A percentile compares a stretch with the other conserved stretches of the same genome.
Conservation (phyloP, 345 rosid species). For the Abelmoschus esculentus region DNA sequence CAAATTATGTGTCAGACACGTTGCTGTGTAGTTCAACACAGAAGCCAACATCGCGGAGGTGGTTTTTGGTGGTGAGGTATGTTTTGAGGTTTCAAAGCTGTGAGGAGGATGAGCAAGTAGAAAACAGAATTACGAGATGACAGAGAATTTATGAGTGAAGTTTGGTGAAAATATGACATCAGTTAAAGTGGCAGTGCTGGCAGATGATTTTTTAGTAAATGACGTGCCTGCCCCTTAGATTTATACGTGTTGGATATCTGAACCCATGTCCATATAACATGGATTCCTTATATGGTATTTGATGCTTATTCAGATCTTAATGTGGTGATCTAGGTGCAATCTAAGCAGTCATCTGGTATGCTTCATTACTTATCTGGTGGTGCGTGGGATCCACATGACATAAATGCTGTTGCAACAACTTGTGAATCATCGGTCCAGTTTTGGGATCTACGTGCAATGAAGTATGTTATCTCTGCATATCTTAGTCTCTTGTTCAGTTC, state of each 20-base stretch:
- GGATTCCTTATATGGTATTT: background rate
- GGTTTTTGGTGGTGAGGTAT: background rate
- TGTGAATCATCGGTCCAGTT: conserved; percentile 84
- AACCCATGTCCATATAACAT: background rate
- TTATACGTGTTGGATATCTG: background rate
- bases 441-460: conserved; percentile 82
- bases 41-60: background rate
- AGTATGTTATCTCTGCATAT: conserved; percentile 34
- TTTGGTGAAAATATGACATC: background rate
- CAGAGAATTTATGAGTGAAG: background rate
- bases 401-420: conserved; percentile 67
- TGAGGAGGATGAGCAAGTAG: background rate
- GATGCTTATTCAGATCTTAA: conserved; percentile 22
- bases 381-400: conserved; percentile 91
- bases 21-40: background rate
- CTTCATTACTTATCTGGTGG: conserved; percentile 78
- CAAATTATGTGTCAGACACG: background rate
- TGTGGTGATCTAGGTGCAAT: conserved; percentile 48
- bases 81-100: background rate
- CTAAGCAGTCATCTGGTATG: conserved; percentile 79
- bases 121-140: background rate
- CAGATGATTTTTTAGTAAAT: background rate
- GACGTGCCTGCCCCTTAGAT: background rate
- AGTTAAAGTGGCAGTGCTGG: background rate
- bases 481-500: background rate